Evolutionary conservation across 495 filamentous ascomycete genomes (phyloP).

Genomic region (Hypomontagnella submonticulosa): DNA sequence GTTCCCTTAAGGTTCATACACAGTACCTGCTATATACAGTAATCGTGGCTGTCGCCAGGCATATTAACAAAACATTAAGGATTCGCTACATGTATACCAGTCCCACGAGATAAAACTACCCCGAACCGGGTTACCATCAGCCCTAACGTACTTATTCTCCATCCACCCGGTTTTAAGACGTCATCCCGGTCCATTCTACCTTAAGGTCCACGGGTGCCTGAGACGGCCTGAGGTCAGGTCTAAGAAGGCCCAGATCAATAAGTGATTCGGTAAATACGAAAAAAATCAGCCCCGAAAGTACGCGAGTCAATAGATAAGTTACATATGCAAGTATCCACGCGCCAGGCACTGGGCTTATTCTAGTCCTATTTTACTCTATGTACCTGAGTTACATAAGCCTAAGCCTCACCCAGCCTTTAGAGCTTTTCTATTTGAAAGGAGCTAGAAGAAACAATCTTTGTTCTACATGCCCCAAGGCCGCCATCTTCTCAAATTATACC

Average conservation of each 20-base stretch:
- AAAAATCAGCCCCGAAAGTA: no score
- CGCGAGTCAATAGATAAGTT: background rate
- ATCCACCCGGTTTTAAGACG: conserved; percentile 26
- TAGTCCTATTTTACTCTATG: conserved; percentile 9
- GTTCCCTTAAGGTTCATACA: no score
- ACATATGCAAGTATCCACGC: background rate
- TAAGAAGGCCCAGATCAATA: background rate
- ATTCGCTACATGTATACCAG: no score
- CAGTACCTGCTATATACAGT: no score
- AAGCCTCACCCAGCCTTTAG: conserved; percentile 27
- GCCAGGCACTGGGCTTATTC: conserved; percentile 19
- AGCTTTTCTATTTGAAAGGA: conserved; percentile 17
- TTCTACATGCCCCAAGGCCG: conserved; percentile 7
- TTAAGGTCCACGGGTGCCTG: background rate
- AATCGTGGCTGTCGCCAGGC: background rate
- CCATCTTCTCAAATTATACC: background rate
- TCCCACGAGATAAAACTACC: no score
- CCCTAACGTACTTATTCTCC: background rate
- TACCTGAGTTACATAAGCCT: background rate
- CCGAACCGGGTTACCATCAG: no score
- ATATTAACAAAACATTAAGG: background rate
- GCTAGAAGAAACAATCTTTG: conserved; percentile 10
- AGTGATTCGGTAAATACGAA: no score
- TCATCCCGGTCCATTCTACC: conserved; percentile 16
- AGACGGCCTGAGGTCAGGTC: no score